phyloP scores from a whole-genome alignment of 768 basidiomycete species.

The Boletus patriciae region DNA sequence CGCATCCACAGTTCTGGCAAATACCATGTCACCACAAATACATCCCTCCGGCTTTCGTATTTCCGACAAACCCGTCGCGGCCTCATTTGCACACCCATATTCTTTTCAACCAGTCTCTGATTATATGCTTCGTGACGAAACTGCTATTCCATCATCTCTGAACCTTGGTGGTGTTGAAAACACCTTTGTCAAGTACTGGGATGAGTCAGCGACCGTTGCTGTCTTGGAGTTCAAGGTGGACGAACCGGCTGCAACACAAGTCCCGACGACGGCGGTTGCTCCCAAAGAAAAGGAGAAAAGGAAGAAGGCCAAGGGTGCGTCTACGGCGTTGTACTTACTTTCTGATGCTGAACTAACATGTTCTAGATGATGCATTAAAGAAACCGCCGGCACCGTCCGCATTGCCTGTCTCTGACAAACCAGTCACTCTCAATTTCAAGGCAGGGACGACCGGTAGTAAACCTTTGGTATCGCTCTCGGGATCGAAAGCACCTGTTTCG shows the following conservation, averaged over 20 bases:
- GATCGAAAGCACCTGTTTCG: conserved; percentile 39
- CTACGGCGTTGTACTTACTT: neutral
- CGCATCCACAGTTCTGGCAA: conserved; percentile 76
- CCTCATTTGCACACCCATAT: conserved; percentile 89
- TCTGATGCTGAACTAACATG: conserved; percentile 10
- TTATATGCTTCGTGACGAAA: conserved; percentile 72
- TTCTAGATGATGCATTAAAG: conserved; percentile 36
- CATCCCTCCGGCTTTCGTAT: conserved; percentile 96
- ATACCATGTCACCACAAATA: conserved; percentile 81
- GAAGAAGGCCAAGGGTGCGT: conserved; percentile 56
- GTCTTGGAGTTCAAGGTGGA: conserved; percentile 80
- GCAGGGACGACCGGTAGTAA: conserved; percentile 29
- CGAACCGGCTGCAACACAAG: conserved; percentile 40
- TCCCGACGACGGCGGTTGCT: conserved; percentile 34
- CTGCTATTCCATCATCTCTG: conserved; percentile 65
- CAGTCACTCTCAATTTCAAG: conserved; percentile 77
- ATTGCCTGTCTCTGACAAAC: conserved; percentile 76
- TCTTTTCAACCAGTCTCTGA: conserved; percentile 85
- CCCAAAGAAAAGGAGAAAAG: conserved; percentile 61
- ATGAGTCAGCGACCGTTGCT: conserved; percentile 75
- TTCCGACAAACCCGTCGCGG: conserved; percentile 82
- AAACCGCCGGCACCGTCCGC: conserved; percentile 57
- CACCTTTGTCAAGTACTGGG: conserved; percentile 88
- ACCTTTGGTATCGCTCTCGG: conserved; percentile 18
- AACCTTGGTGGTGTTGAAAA: conserved; percentile 72